Evolutionary conservation across 2,329 filamentous ascomycete genomes (phyloP).

Genomic region (Trichoderma brevicompactum): DNA sequence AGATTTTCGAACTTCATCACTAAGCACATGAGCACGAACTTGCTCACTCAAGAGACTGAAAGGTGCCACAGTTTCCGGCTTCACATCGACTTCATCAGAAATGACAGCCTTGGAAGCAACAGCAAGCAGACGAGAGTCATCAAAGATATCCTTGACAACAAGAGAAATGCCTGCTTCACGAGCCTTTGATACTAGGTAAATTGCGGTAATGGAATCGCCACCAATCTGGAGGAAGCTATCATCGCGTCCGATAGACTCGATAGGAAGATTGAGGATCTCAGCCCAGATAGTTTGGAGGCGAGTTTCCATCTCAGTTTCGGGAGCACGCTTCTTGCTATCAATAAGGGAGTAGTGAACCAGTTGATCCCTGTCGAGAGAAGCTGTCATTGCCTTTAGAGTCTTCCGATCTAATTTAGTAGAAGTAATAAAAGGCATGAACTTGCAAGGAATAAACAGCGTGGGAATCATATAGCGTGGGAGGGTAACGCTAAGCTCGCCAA

Average conservation of each 20-base stretch:
- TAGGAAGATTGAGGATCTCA: slow-evolving; percentile 26
- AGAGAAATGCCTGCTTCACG: slow-evolving; percentile 27
- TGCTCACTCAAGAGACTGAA: slow-evolving; percentile 16
- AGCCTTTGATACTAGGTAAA: slow-evolving; percentile 28
- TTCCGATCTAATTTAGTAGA: slow-evolving; percentile 28
- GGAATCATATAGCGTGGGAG: slow-evolving; percentile 49
- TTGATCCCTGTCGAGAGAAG: background rate
- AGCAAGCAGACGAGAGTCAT: slow-evolving; percentile 30
- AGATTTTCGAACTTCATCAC: background rate
- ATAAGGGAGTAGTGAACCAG: background rate
- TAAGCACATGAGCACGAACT: slow-evolving; percentile 1
- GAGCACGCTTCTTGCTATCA: slow-evolving; percentile 10
- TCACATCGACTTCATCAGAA: background rate
- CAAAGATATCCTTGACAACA: slow-evolving; percentile 26
- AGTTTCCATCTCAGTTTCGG: slow-evolving; percentile 29
- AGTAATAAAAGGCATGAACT: slow-evolving; percentile 41
- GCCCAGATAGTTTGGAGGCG: slow-evolving; percentile 32
- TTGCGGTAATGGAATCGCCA: slow-evolving; percentile 31
- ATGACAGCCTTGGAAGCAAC: slow-evolving; percentile 18
- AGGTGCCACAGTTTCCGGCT: background rate
- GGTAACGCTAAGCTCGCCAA: background rate
- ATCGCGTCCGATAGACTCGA: slow-evolving; percentile 28
- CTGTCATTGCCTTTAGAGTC: background rate
- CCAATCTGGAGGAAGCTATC: slow-evolving; percentile 32
- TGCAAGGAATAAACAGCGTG: slow-evolving; percentile 46